Percentiles rank a stretch among this genome's conserved stretches.
phyloP scores from a whole-genome alignment of 2,329 filamentous ascomycete species.

The Ceratocystis smalleyi region DNA sequence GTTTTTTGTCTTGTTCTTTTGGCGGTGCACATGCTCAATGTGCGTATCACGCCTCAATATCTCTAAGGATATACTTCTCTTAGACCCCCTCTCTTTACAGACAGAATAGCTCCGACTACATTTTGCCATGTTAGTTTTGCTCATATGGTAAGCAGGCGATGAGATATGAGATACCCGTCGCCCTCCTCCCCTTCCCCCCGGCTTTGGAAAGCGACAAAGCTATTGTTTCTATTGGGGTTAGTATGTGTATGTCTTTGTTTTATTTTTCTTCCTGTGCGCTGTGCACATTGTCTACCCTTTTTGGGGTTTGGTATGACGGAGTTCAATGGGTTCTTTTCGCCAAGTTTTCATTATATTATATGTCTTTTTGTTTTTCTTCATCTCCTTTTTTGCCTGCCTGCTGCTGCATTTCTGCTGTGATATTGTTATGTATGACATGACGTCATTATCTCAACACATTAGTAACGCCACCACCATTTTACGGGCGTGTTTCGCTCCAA shows the following conservation, averaged over 20 bases:
- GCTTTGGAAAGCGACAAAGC: too few relatives aligned
- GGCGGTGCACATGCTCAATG: not conserved
- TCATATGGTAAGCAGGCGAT: not conserved
- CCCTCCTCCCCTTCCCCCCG: too few relatives aligned
- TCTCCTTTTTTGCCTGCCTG: not conserved
- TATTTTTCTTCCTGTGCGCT: not conserved
- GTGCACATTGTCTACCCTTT: constrained; percentile 4
- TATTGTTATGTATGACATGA: too few relatives aligned
- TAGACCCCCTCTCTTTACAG: too few relatives aligned
- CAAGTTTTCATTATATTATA: constrained; percentile 2
- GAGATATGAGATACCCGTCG: not conserved
- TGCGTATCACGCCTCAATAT: too few relatives aligned
- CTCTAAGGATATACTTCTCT: too few relatives aligned
- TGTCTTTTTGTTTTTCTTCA: not conserved
- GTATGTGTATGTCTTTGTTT: not conserved
- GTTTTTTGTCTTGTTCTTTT: not conserved
- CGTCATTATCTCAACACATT: too few relatives aligned
- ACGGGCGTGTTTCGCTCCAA: too few relatives aligned
- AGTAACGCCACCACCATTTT: too few relatives aligned
- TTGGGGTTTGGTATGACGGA: not conserved
- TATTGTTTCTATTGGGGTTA: not conserved
- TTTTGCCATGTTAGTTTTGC: too few relatives aligned
- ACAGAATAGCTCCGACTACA: too few relatives aligned
- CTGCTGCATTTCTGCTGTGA: not conserved
- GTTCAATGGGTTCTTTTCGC: not conserved